These are phyloP conservation scores for Lentinula guzmanii DNA, from an alignment of 768 basidiomycete genomes.

Conservation along the genomic window DNA sequence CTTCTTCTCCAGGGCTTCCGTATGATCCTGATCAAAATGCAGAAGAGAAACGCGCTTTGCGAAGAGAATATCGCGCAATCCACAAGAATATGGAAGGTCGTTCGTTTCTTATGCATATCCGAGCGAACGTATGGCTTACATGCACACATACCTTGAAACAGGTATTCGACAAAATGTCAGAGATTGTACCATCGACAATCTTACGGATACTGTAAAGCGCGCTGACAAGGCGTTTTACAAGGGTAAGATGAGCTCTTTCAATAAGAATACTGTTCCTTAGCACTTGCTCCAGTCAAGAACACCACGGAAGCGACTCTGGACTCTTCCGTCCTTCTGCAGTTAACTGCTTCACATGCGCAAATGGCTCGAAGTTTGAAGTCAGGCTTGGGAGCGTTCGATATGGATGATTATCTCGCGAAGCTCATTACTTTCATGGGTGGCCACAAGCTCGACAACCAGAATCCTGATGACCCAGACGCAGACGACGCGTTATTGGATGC, in stretches of 20 bases:
- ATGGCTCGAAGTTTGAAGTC: slow-evolving; percentile 92
- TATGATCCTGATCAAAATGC: slow-evolving; percentile 87
- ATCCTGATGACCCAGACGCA: slow-evolving; percentile 46
- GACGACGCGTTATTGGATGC: slow-evolving; percentile 29
- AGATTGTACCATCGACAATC: slow-evolving; percentile 49
- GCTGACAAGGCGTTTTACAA: slow-evolving; percentile 62
- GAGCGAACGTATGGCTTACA: slow-evolving; percentile 13
- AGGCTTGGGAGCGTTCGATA: slow-evolving; percentile 83
- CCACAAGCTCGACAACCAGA: slow-evolving; percentile 37
- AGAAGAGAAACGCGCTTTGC: slow-evolving; percentile 67
- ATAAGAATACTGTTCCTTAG: not conserved
- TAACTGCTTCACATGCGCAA: slow-evolving; percentile 72
- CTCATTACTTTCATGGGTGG: slow-evolving; percentile 76
- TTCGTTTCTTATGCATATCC: slow-evolving; percentile 10
- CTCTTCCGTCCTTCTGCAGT: slow-evolving; percentile 56
- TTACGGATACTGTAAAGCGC: slow-evolving; percentile 48
- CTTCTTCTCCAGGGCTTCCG: slow-evolving; percentile 10
- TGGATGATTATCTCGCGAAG: slow-evolving; percentile 83
- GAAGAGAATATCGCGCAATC: slow-evolving; percentile 68
- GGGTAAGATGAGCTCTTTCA: slow-evolving; percentile 31
- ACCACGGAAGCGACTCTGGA: slow-evolving; percentile 90
- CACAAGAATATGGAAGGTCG: slow-evolving; percentile 60
- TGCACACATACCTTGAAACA: slow-evolving; percentile 23
- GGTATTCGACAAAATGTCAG: slow-evolving; percentile 31
- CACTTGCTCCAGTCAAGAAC: slow-evolving; percentile 50